Evolutionary conservation across 2,329 filamentous ascomycete genomes (phyloP).

Genomic region (Hypoxylon sp.): DNA sequence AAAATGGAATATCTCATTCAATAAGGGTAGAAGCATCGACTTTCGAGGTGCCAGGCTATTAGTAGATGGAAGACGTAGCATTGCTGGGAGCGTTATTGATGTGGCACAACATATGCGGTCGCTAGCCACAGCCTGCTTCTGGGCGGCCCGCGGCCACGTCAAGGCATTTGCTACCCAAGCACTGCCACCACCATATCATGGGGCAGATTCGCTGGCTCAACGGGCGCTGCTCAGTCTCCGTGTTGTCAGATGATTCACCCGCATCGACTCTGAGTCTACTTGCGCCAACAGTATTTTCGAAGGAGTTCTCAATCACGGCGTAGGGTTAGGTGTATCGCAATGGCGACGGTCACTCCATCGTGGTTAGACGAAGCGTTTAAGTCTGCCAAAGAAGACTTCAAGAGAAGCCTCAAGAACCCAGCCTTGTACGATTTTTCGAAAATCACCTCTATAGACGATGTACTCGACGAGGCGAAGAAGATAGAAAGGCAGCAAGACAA

Average conservation of each 20-base stretch:
- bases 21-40: background rate
- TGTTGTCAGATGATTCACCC: background rate
- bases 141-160: background rate
- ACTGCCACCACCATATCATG: conserved; percentile 11
- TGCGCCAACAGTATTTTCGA: background rate
- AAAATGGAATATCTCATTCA: background rate
- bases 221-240: background rate
- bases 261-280: background rate
- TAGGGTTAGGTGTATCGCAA: background rate
- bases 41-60: background rate
- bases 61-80: background rate
- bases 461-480: conserved; percentile 23
- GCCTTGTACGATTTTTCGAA: conserved; percentile 34
- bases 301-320: background rate
- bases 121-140: conserved; percentile 13
- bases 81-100: background rate
- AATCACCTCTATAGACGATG: conserved; percentile 28
- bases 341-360: conserved; percentile 17
- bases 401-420: conserved; percentile 28
- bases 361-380: conserved; percentile 35
- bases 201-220: conserved; percentile 11
- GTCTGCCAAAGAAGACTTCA: conserved; percentile 37
- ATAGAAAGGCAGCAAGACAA: conserved; percentile 29
- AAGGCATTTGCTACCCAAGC: conserved; percentile 1
- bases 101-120: conserved; percentile 9